Evolutionary conservation across 2,329 filamentous ascomycete species (phyloP).

Genomic region (Stromatinia cepivora): DNA sequence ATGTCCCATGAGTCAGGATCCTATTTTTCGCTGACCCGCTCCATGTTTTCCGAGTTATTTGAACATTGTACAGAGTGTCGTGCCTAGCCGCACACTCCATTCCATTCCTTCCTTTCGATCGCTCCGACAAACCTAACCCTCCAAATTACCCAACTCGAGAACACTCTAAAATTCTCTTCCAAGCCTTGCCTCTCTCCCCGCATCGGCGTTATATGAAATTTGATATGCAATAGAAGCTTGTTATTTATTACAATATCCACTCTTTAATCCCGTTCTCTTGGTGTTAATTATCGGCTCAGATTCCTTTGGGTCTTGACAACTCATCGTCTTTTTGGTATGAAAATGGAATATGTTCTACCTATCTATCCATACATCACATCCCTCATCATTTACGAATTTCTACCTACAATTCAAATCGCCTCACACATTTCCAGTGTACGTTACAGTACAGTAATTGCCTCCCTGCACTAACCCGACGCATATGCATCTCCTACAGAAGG

Average conservation of each 20-base stretch:
- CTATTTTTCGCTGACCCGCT: neutral
- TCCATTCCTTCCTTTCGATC: neutral
- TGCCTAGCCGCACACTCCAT: no score
- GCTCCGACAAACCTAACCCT: neutral
- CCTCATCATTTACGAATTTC: neutral
- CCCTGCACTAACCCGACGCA: conserved; percentile 17
- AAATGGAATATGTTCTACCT: neutral
- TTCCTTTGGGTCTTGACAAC: conserved; percentile 1
- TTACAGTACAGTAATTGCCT: neutral
- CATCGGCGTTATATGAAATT: neutral
- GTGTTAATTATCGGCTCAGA: neutral
- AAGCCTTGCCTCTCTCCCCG: neutral
- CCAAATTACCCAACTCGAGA: neutral
- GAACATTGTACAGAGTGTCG: no score
- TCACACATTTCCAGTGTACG: conserved; percentile 4
- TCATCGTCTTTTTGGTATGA: neutral
- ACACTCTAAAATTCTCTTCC: neutral
- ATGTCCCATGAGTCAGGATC: neutral
- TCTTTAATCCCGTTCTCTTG: neutral
- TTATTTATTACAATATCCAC: neutral
- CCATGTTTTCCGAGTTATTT: neutral
- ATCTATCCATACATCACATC: neutral
- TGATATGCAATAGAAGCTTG: conserved; percentile 7
- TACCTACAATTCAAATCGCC: neutral
- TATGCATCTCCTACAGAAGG: conserved; percentile 13